Evolutionary conservation across 78 protist genomes (phyloP).

Genomic region (Ministeria vibrans): DNA sequence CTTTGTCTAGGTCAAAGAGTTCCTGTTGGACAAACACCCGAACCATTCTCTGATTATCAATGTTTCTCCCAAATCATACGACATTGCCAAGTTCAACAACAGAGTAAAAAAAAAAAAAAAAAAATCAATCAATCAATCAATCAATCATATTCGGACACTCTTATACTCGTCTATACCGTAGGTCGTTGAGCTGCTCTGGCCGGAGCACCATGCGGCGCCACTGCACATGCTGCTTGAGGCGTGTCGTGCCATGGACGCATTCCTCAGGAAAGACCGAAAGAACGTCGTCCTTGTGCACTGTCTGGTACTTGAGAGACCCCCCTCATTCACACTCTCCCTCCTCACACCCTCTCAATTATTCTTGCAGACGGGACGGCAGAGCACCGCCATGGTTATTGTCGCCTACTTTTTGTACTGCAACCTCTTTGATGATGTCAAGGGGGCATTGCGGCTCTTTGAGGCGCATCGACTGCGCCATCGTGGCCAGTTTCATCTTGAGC

Average conservation of each 20-base stretch:
- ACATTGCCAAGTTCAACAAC: background rate
- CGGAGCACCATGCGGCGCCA: background rate
- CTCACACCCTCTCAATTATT: no score
- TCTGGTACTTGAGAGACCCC: background rate
- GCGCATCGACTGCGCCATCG: background rate
- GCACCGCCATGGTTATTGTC: background rate
- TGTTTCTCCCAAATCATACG: background rate
- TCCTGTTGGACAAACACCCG: background rate
- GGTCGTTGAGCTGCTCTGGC: background rate
- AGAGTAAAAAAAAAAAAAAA: no score
- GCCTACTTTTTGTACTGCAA: background rate
- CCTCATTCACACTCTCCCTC: no score
- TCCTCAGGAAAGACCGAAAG: background rate
- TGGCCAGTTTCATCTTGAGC: no score
- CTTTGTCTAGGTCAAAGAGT: no score
- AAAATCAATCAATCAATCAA: no score
- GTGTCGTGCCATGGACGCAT: background rate
- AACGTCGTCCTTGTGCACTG: background rate
- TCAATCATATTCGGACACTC: no score
- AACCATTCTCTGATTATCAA: background rate
- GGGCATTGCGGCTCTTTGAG: background rate
- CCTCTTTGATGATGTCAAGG: background rate
- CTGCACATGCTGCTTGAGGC: background rate
- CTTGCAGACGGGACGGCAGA: no score
- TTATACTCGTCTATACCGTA: no score